Evolutionary conservation across 129 eudicot species (phyloP), one percentile per base, ranked within the genome.

Genomic region (Pittosporum tobira): DNA sequence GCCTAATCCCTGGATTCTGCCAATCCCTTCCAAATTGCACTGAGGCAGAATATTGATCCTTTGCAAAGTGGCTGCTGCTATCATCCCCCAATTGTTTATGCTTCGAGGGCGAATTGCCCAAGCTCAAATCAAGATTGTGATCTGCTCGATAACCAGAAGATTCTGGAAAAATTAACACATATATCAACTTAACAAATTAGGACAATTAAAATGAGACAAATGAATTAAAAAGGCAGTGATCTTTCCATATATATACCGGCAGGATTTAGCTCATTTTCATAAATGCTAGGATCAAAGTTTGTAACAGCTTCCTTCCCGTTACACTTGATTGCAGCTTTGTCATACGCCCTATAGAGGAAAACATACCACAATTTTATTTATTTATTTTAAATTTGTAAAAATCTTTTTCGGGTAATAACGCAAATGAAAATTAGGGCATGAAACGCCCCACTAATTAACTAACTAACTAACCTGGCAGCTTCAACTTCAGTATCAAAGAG

Each of bases 401-500:
- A 34, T 34, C 13, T 34, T 8, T 34, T 34, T 12, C 0, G 48
- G 21, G 21, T 44, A n/a, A n/a, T 44, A 44, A 44, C 15, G 20
- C 21, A 44, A 8, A 6, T 2, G 63, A 59, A 52, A 26, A 59
- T 23, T 19, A 47, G 31, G 45, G 65, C 63, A 71, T 64, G 62
- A 46, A 31, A 66, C 57, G n/a, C n/a, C n/a, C n/a, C n/a, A n/a
- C n/a, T n/a, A n/a, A n/a, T n/a, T n/a, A 59, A 42, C 51, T 37
- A 22, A 75, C 60, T 49, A 48, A 69, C 71, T 50, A 19, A 88
- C 96, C 85, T 88, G 75, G 96, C 94, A 51, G 96, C 96, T 81
- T 88, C 95, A 72, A 88, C 70, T 79, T 88, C 95, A 48, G 96
- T 88, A 82, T 88, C 96, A 67, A 88, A 88, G 37, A 88, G 94